phyloP scores from a whole-genome alignment of 305 asterid genomes.

The Fraxinus baroniana region DNA sequence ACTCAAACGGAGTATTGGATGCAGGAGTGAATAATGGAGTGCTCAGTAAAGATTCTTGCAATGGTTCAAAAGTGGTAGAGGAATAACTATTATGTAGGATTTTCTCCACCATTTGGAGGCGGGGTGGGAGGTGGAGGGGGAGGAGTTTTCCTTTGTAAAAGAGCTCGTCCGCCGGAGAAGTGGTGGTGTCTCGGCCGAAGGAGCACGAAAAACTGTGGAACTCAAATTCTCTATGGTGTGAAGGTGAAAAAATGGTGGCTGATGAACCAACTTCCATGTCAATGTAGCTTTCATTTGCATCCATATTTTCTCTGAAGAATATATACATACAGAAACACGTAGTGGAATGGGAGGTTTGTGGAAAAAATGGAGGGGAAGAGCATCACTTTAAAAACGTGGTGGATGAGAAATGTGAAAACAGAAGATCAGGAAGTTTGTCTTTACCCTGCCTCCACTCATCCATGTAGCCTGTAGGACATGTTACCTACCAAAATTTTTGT shows the following conservation, averaged over 20 bases:
- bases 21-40: conserved; percentile 62
- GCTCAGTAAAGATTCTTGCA: conserved; percentile 38
- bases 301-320: conserved; percentile 39
- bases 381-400: background rate
- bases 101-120: conserved; percentile 68
- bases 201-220: conserved; percentile 70
- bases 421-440: conserved; percentile 1
- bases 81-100: conserved; percentile 37
- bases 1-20: conserved; percentile 60
- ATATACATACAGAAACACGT: conserved; percentile 3
- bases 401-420: conserved; percentile 29
- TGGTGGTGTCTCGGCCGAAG: conserved; percentile 49
- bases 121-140: conserved; percentile 87
- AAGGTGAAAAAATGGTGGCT: conserved; percentile 32
- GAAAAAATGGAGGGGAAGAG: background rate
- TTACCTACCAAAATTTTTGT: background rate
- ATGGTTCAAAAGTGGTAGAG: background rate
- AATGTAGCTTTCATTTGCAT: conserved; percentile 59
- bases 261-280: conserved; percentile 61
- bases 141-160: conserved; percentile 88
- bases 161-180: conserved; percentile 83
- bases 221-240: conserved; percentile 59
- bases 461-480: background rate
- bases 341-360: background rate
- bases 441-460: conserved; percentile 1